Base-by-base conservation (phyloP, 164 flowering plant species). In the Macadamia integrifolia region DNA sequence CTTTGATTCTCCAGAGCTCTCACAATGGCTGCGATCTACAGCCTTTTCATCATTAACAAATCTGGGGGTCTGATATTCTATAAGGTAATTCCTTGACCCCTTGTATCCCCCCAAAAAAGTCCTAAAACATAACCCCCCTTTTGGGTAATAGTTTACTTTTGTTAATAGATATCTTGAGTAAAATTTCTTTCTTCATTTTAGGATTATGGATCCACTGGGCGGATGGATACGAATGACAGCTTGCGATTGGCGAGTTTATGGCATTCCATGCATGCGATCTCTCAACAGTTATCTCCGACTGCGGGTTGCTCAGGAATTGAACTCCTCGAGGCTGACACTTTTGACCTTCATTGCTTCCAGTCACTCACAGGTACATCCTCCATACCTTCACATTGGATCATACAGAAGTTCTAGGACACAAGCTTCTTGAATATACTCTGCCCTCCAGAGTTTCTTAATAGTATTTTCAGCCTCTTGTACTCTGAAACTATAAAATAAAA, bases 251-350 rank as follows among this genome's bases (percentile, higher is more conserved):
- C 98, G 15, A 93, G 98, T 75, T 71, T 93, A 56, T 90, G 98
- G 98, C 98, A 91, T 72, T 93, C 97, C 2, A 91, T 91, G 98
- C 97, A 90, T 50, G 98, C 97, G 1, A 93, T 93, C 70, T 93
- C 98, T 53, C 97, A 93, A 81, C 97, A 93, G 72, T 67, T 91
- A 6, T 93, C 95, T 3, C 98, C 98, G 0, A 79, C 76, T 30
- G 58, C 72, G 31, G 96, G 96, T n/a, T 91, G 97, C 70, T 67
- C 78, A 0, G 98, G 97, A 0, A 84, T 93, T 62, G 97, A 91
- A 65, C 88, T 91, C 6, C 93, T 90, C 30, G 89, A 93, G 78
- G 97, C 98, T 2, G 98, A 91, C 68, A 86, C 88, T 0, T 93
- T 93, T 62, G 96, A 91, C 79, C 97, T 93, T 23, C 96, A 93